Conservation (phyloP, 345 rosid genomes). For the Melastoma malabathricum region DNA sequence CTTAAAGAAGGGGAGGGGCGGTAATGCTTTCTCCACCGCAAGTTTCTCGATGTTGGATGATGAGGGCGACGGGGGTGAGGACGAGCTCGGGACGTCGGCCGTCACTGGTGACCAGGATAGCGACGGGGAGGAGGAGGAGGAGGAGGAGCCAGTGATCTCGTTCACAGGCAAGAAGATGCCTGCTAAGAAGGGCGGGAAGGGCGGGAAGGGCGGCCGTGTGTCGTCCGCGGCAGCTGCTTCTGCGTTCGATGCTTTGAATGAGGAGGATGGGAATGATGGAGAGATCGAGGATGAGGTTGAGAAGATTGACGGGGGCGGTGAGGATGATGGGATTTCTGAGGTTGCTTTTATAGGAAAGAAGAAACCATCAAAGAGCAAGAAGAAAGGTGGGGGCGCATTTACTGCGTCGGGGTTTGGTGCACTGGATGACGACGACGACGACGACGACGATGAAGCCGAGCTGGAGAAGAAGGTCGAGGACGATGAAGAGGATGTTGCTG, state of each 20-base stretch:
- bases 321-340: conserved; percentile 6
- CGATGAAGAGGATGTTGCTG: conserved; percentile 22
- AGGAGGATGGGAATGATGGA: conserved; percentile 11
- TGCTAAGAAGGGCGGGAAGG: conserved; percentile 23
- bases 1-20: conserved; percentile 9
- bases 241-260: conserved; percentile 23
- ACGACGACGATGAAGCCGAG: conserved; percentile 8
- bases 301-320: background rate
- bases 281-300: conserved; percentile 2
- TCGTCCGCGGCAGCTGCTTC: conserved; percentile 6
- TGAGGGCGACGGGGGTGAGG: conserved; percentile 9
- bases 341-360: conserved; percentile 12
- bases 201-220: conserved; percentile 20
- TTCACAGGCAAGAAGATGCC: conserved; percentile 39
- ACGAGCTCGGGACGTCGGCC: conserved; percentile 19
- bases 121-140: conserved; percentile 27
- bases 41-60: conserved; percentile 15
- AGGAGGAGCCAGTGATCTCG: too few relatives aligned
- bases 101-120: conserved; percentile 29
- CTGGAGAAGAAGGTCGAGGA: conserved; percentile 13
- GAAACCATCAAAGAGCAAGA: conserved; percentile 11
- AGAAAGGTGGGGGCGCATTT: conserved; percentile 11
- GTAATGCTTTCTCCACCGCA: conserved; percentile 2
- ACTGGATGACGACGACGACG: conserved; percentile 24
- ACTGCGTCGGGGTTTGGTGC: conserved; percentile 6